Evolutionary conservation across 2,329 filamentous ascomycete species (phyloP).

Genomic region (Chrysoporthe puriensis): DNA sequence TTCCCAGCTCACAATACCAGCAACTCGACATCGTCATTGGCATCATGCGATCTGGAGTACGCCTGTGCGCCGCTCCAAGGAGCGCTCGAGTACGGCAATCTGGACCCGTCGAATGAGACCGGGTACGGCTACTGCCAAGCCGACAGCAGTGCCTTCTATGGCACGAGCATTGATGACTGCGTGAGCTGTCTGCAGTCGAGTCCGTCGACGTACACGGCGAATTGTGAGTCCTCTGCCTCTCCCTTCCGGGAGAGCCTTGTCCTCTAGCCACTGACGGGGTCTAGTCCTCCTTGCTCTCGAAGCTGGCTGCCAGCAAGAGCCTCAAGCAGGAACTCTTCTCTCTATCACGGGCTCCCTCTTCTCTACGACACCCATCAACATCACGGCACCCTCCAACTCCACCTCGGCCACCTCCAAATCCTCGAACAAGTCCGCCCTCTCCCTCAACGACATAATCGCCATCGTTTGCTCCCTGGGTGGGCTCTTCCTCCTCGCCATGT

Average conservation of each 20-base stretch:
- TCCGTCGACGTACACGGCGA: slow-evolving; percentile 45
- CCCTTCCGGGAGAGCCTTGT: background rate
- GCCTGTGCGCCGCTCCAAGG: slow-evolving; percentile 47
- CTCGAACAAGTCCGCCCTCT: slow-evolving; percentile 37
- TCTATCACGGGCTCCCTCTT: slow-evolving; percentile 51
- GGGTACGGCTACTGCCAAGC: slow-evolving; percentile 52
- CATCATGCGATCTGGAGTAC: slow-evolving; percentile 45
- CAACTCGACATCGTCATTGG: slow-evolving; percentile 35
- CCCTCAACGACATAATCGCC: slow-evolving; percentile 55
- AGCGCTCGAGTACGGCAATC: slow-evolving; percentile 41
- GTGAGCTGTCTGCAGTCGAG: slow-evolving; percentile 48
- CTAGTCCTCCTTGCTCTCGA: slow-evolving; percentile 52
- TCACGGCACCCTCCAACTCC: slow-evolving; percentile 40
- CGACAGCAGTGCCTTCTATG: slow-evolving; percentile 39
- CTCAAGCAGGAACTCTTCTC: slow-evolving; percentile 42
- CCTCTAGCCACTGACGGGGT: slow-evolving; percentile 20
- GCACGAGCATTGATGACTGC: slow-evolving; percentile 42
- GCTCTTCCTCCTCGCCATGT: slow-evolving; percentile 45
- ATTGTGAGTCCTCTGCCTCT: slow-evolving; percentile 46
- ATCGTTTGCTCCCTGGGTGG: slow-evolving; percentile 53
- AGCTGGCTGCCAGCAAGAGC: slow-evolving; percentile 52
- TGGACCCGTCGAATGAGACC: slow-evolving; percentile 39
- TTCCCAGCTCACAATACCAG: slow-evolving; percentile 37
- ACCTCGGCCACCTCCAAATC: slow-evolving; percentile 30
- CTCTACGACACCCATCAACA: slow-evolving; percentile 41